Percentiles rank a stretch among this genome's conserved stretches.
phyloP scores from a whole-genome alignment of 192 early-diverging fungal species.

The Entomortierella chlamydospora region DNA sequence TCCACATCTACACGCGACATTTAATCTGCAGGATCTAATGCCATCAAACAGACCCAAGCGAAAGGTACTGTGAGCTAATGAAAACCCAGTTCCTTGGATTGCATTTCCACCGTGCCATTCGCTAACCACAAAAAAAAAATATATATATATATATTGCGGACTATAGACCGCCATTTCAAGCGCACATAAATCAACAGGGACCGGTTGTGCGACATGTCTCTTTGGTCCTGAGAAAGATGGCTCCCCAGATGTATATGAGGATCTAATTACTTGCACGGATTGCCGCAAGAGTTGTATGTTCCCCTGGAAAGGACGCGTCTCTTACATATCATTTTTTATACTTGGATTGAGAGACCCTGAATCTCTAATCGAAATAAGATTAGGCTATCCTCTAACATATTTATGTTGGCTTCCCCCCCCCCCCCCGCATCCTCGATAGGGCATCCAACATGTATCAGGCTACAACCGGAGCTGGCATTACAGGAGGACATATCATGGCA shows the following conservation, averaged over 20 bases:
- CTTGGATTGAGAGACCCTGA: background rate
- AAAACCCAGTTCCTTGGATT: background rate
- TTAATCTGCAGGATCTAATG: conserved; percentile 38
- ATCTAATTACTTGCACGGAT: conserved; percentile 59
- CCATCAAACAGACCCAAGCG: conserved; percentile 49
- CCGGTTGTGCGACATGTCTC: conserved; percentile 45
- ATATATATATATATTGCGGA: too few relatives aligned
- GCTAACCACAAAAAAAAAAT: background rate
- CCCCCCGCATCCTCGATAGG: conserved; percentile 18
- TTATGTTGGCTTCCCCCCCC: background rate
- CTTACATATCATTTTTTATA: conserved; percentile 3
- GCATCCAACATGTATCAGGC: conserved; percentile 56
- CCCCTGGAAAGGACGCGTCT: background rate
- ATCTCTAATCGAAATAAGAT: background rate
- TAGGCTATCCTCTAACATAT: background rate
- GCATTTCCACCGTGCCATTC: background rate
- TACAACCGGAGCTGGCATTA: conserved; percentile 42
- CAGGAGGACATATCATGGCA: conserved; percentile 60
- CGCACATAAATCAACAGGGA: conserved; percentile 26
- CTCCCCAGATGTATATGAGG: conserved; percentile 49
- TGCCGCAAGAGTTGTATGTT: conserved; percentile 62
- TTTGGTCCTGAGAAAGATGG: conserved; percentile 57
- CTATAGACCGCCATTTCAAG: conserved; percentile 17
- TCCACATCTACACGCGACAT: conserved; percentile 27
- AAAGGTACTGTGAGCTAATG: conserved; percentile 25